These are phyloP conservation scores for Casuarina glauca DNA, from an alignment of 306 rosid species.

Conservation along the genomic window DNA sequence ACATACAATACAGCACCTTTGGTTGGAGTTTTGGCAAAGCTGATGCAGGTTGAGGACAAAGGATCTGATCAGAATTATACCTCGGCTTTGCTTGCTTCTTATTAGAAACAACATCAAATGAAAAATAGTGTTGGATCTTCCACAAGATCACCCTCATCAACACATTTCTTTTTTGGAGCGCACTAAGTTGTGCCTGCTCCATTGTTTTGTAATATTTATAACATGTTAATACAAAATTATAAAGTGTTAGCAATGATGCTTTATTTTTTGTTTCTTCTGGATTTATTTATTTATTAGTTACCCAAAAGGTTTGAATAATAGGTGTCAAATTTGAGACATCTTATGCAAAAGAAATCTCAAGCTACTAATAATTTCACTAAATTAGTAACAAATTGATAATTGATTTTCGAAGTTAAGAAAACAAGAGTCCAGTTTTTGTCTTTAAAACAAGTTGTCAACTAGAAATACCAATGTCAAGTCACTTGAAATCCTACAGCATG, in stretches of 20 bases:
- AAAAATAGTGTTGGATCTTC: conserved; percentile 9
- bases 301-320: too few species aligned
- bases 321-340: too few species aligned
- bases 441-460: too few species aligned
- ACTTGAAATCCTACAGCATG: too few species aligned
- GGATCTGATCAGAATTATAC: conserved; percentile 32
- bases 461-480: too few species aligned
- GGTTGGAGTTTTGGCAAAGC: conserved; percentile 80
- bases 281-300: not conserved
- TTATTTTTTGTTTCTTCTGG: not conserved
- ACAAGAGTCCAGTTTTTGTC: too few species aligned
- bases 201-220: conserved; percentile 27
- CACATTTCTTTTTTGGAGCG: conserved; percentile 14
- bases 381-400: too few species aligned
- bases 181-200: conserved; percentile 30
- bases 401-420: too few species aligned
- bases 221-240: conserved; percentile 14
- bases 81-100: conserved; percentile 12
- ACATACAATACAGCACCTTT: conserved; percentile 94
- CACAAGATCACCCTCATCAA: not conserved
- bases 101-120: not conserved
- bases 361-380: too few species aligned
- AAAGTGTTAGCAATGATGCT: not conserved
- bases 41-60: conserved; percentile 45
- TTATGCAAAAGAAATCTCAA: too few species aligned